These are phyloP conservation scores for Coemansia sp. DNA, from an alignment of 192 early-diverging fungal species.

Conservation along the genomic window DNA sequence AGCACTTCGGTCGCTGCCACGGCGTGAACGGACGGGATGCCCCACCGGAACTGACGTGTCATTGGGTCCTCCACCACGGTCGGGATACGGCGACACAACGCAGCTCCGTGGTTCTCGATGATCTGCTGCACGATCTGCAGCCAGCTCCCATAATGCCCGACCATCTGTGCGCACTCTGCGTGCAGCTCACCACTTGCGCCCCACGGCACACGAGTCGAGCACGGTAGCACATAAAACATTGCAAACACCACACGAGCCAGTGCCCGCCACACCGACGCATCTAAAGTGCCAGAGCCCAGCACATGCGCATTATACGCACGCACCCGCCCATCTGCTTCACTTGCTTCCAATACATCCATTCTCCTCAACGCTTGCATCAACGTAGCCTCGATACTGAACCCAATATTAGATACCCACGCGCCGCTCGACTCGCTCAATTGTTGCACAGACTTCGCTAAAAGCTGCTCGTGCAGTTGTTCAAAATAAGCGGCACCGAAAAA, in stretches of 20 bases:
- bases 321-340: conserved; percentile 17
- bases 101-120: conserved; percentile 36
- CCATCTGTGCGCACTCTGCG: conserved; percentile 13
- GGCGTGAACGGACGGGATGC: conserved; percentile 36
- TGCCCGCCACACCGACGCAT: conserved; percentile 28
- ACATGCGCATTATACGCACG: conserved; percentile 37
- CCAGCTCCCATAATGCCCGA: conserved; percentile 35
- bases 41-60: conserved; percentile 47
- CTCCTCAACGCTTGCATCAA: conserved; percentile 41
- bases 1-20: conserved; percentile 40
- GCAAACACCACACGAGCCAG: conserved; percentile 38
- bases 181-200: not conserved
- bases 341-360: conserved; percentile 33
- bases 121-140: conserved; percentile 43
- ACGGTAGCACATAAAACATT: conserved; percentile 44
- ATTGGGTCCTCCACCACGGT: conserved; percentile 40
- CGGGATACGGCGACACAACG: conserved; percentile 37
- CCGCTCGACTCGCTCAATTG: conserved; percentile 29
- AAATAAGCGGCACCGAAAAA: conserved; percentile 46
- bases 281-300: conserved; percentile 32
- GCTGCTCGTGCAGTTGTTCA: conserved; percentile 29
- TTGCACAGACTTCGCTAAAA: conserved; percentile 24
- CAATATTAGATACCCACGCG: conserved; percentile 45
- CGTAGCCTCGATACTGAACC: conserved; percentile 50
- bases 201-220: conserved; percentile 20